Percentiles rank a stretch among this genome's conserved stretches.
Conservation (phyloP, 2,329 filamentous ascomycete genomes). For the Stemphylium vesicarium region DNA sequence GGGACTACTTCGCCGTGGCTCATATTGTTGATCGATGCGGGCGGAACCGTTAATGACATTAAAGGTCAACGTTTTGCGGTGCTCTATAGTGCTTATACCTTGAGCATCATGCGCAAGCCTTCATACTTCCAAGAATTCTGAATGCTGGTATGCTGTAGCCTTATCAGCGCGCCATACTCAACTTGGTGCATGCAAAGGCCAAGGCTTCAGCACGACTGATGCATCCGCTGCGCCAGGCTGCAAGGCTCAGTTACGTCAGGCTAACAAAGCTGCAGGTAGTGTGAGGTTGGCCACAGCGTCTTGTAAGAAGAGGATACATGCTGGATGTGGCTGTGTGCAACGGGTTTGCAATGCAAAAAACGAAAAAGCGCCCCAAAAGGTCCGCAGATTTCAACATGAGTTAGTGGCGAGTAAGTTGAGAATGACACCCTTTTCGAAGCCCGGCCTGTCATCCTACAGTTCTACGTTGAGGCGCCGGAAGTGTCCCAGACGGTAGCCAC, state of each 20-base stretch:
- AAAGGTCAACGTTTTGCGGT: neutral
- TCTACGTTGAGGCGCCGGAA: too few species aligned
- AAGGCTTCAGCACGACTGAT: neutral
- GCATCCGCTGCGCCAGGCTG: neutral
- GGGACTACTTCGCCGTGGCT: slow-evolving; percentile 9
- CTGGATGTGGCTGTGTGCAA: neutral
- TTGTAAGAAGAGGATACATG: neutral
- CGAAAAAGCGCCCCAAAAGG: too few species aligned
- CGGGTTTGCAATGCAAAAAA: neutral
- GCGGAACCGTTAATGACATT: neutral
- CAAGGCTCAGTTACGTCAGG: neutral
- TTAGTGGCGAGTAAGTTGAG: too few species aligned
- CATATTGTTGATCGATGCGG: neutral
- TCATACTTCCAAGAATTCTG: neutral
- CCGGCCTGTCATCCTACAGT: too few species aligned
- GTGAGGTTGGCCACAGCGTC: neutral
- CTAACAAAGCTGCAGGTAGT: neutral
- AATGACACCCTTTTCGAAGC: too few species aligned
- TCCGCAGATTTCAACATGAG: too few species aligned
- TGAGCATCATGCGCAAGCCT: too few species aligned
- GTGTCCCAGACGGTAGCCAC: too few species aligned
- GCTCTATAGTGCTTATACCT: neutral
- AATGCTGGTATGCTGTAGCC: neutral
- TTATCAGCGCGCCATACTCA: neutral
- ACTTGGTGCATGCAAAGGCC: neutral